These are phyloP conservation scores for Phytomonas francai DNA, from an alignment of 208 protist genomes.

Conservation along the genomic window DNA sequence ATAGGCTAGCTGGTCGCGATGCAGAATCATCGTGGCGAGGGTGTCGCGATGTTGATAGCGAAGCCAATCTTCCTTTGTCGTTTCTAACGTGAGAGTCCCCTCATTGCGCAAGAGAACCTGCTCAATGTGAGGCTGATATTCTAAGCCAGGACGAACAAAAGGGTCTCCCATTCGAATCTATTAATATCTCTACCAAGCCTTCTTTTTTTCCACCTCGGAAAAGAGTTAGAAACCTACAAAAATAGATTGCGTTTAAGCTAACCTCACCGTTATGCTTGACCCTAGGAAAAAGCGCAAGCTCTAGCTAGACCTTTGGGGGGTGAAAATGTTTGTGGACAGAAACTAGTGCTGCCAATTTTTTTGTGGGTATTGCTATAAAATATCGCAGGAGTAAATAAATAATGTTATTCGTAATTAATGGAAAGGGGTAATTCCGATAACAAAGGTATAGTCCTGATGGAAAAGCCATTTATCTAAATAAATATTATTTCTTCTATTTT, in stretches of 20 bases:
- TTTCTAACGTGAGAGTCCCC: conserved; percentile 72
- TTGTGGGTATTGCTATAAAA: no score
- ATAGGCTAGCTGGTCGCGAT: conserved; percentile 65
- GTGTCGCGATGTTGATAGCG: conserved; percentile 86
- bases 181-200: background rate
- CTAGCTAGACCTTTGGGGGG: no score
- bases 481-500: no score
- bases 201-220: background rate
- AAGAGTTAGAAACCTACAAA: conserved; percentile 3
- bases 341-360: no score
- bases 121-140: conserved; percentile 81
- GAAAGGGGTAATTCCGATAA: no score
- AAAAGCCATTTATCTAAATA: no score
- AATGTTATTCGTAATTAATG: no score
- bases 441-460: no score
- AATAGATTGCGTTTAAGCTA: conserved; percentile 1
- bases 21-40: conserved; percentile 54
- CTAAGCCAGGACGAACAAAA: conserved; percentile 76
- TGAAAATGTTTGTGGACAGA: no score
- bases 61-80: conserved; percentile 84
- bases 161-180: conserved; percentile 70
- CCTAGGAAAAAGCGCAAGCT: no score
- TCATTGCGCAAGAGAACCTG: conserved; percentile 75
- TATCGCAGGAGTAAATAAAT: no score
- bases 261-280: background rate